Percentiles rank a stretch among this genome's conserved stretches.
phyloP scores from a whole-genome alignment of 106 monocot species.

The Apostasia shenzhenica region DNA sequence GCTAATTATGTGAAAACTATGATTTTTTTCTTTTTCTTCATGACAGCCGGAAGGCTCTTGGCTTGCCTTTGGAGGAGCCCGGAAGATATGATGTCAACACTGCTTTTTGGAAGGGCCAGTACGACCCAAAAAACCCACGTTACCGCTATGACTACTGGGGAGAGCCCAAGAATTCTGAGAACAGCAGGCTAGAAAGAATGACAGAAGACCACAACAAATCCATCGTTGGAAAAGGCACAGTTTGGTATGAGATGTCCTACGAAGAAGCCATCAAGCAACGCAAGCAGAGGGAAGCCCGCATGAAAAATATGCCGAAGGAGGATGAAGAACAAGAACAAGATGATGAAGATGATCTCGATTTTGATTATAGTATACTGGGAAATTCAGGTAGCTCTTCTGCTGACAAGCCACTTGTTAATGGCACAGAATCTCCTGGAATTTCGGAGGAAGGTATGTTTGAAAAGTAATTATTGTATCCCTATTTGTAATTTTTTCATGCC shows the following conservation, averaged over 20 bases:
- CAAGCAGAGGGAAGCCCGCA: slow-evolving; percentile 31
- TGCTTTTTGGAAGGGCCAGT: slow-evolving; percentile 44
- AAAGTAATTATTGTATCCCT: slow-evolving; percentile 17
- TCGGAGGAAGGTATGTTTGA: slow-evolving; percentile 76
- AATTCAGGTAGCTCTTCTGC: slow-evolving; percentile 12
- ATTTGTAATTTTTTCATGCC: no score
- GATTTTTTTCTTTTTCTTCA: no score
- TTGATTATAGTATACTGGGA: slow-evolving; percentile 60
- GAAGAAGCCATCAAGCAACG: slow-evolving; percentile 61
- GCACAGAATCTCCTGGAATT: slow-evolving; percentile 43
- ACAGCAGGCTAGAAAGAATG: slow-evolving; percentile 51
- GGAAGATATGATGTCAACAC: slow-evolving; percentile 65
- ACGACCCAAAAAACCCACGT: slow-evolving; percentile 58
- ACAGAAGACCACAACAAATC: slow-evolving; percentile 61
- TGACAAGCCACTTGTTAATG: slow-evolving; percentile 49
- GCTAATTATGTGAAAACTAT: no score
- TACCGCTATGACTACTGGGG: slow-evolving; percentile 92
- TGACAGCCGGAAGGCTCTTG: slow-evolving; percentile 71
- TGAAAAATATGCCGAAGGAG: slow-evolving; percentile 18
- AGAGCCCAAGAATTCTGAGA: slow-evolving; percentile 75
- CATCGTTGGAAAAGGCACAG: slow-evolving; percentile 52
- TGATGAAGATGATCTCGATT: slow-evolving; percentile 58
- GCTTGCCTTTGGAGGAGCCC: slow-evolving; percentile 86
- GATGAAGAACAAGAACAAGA: slow-evolving; percentile 12
- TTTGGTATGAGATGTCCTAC: slow-evolving; percentile 95